Evolutionary conservation across 2,329 filamentous ascomycete species (phyloP).

Genomic region (Colletotrichum limetticola): DNA sequence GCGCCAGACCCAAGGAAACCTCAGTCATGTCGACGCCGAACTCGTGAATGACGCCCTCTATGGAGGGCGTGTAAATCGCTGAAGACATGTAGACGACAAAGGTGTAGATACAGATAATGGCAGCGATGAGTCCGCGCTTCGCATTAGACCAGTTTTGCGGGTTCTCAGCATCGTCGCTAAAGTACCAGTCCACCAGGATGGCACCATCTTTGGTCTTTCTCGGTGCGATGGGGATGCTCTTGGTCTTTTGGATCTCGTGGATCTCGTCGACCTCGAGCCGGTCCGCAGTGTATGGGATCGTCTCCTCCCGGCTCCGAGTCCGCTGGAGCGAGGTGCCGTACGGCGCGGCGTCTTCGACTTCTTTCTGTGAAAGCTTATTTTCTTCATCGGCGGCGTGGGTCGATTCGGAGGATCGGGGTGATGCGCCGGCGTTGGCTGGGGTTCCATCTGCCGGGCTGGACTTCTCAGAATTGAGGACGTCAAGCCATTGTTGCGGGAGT

Average conservation of each 20-base stretch:
- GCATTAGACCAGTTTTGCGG: conserved; percentile 64
- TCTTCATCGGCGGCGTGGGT: conserved; percentile 17
- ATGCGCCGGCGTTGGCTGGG: neutral
- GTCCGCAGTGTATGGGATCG: conserved; percentile 42
- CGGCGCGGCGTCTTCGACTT: conserved; percentile 25
- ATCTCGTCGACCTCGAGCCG: conserved; percentile 50
- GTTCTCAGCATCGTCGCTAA: conserved; percentile 64
- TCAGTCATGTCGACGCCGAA: conserved; percentile 64
- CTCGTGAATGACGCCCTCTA: conserved; percentile 57
- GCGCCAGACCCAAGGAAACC: conserved; percentile 67
- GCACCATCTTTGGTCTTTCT: conserved; percentile 60
- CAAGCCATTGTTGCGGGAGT: conserved; percentile 54
- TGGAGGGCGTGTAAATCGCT: conserved; percentile 59
- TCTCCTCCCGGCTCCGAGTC: conserved; percentile 35
- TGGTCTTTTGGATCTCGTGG: conserved; percentile 51
- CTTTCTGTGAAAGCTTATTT: neutral
- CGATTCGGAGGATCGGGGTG: conserved; percentile 26
- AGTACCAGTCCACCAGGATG: conserved; percentile 66
- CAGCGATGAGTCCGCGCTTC: conserved; percentile 53
- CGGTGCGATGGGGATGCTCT: conserved; percentile 61
- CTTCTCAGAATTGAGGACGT: conserved; percentile 46
- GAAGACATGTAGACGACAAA: conserved; percentile 66
- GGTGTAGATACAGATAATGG: conserved; percentile 66
- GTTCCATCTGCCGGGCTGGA: conserved; percentile 2
- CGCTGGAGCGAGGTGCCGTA: conserved; percentile 12